phyloP scores from a whole-genome alignment of 2,329 filamentous ascomycete genomes.

The Paecilomyces sp. region DNA sequence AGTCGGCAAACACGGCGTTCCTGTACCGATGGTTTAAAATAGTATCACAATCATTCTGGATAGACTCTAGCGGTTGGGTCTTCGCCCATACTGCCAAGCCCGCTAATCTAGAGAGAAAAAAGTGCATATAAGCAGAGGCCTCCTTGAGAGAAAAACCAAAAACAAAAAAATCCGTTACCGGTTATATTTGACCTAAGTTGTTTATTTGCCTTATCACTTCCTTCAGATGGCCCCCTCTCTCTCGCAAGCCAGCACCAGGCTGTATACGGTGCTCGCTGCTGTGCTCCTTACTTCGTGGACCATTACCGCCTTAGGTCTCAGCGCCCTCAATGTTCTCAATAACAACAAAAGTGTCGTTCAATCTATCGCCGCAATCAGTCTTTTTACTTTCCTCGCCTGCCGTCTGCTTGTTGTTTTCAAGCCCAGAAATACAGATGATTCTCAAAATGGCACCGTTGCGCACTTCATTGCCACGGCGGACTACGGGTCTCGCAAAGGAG shows the following conservation, averaged over 20 bases:
- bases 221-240: background rate
- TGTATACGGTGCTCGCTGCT: background rate
- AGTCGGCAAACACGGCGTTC: too few species aligned
- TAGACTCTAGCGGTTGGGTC: background rate
- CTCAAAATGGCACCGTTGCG: constrained; percentile 5
- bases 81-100: background rate
- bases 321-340: background rate
- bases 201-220: background rate
- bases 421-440: background rate
- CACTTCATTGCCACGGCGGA: constrained; percentile 7
- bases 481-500: constrained; percentile 4
- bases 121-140: background rate
- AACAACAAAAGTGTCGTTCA: constrained; percentile 1
- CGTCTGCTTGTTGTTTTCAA: constrained; percentile 6
- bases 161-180: background rate
- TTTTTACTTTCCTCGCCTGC: constrained; percentile 12
- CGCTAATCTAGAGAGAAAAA: background rate
- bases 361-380: constrained; percentile 8
- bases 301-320: background rate
- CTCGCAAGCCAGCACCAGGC: background rate
- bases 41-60: background rate
- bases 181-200: background rate
- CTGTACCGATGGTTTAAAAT: background rate
- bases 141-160: background rate
- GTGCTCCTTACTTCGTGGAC: background rate